Percentiles rank a stretch among this genome's conserved stretches.
Conservation (phyloP, 1,284 basidiomycete species). For the Sphagnurus paluster region DNA sequence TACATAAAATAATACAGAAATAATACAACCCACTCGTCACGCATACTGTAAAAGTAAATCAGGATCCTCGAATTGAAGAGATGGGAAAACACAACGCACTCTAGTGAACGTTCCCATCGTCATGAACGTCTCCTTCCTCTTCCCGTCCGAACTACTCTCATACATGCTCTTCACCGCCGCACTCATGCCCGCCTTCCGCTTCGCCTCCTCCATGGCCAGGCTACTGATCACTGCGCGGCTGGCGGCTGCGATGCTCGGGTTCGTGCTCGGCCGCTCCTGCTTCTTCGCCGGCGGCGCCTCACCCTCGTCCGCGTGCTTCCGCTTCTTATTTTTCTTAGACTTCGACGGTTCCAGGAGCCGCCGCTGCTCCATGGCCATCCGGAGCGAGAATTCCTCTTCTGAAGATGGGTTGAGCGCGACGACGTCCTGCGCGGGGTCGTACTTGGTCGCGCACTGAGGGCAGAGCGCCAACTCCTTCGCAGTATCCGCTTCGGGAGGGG, state of each 20-base stretch:
- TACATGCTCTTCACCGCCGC: constrained; percentile 76
- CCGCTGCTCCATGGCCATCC: constrained; percentile 50
- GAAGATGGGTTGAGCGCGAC: constrained; percentile 61
- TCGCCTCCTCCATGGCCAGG: constrained; percentile 70
- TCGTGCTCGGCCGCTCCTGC: constrained; percentile 41
- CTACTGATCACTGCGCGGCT: constrained; percentile 63
- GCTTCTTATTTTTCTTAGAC: constrained; percentile 78
- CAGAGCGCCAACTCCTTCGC: constrained; percentile 51
- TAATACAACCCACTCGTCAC: too few species aligned
- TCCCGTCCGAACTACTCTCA: constrained; percentile 48
- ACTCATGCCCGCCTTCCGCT: constrained; percentile 75
- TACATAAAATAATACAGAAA: too few species aligned
- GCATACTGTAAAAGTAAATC: too few species aligned
- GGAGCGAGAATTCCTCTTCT: constrained; percentile 61
- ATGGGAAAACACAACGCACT: too few species aligned
- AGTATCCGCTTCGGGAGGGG: constrained; percentile 22
- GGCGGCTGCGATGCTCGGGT: constrained; percentile 55
- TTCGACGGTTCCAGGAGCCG: constrained; percentile 62
- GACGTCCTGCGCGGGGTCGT: constrained; percentile 53
- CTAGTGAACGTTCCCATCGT: constrained; percentile 82
- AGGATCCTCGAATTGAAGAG: too few species aligned
- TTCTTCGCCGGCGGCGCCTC: constrained; percentile 43
- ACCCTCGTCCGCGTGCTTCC: constrained; percentile 43
- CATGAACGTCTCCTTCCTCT: constrained; percentile 77
- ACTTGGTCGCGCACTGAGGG: constrained; percentile 75